Percentiles rank a stretch among this genome's conserved stretches.
These are phyloP conservation scores for Botryotinia convoluta DNA, from an alignment of 2,329 filamentous ascomycete species.

Conservation along the genomic window DNA sequence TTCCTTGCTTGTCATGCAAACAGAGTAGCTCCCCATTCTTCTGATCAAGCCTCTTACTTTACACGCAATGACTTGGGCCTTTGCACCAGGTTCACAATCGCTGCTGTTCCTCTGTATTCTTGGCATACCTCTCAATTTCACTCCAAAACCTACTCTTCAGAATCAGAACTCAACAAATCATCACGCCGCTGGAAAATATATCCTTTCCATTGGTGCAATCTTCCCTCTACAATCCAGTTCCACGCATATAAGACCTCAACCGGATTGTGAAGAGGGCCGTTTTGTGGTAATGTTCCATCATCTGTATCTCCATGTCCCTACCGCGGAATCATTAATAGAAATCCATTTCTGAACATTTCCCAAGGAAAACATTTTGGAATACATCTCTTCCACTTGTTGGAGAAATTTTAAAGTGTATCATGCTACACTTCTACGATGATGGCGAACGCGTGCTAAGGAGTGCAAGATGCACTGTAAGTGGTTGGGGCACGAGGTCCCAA, in stretches of 20 bases:
- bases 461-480: slow-evolving; percentile 35
- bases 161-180: neutral
- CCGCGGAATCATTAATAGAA: neutral
- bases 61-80: no score
- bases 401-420: neutral
- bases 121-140: neutral
- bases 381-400: slow-evolving; percentile 12
- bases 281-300: neutral
- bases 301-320: neutral
- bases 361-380: slow-evolving; percentile 35
- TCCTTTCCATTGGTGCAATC: neutral
- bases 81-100: no score
- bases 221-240: neutral
- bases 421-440: no score
- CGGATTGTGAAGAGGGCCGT: neutral
- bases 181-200: neutral
- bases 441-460: slow-evolving; percentile 48
- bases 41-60: no score
- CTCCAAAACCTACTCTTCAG: neutral
- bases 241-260: neutral
- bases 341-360: neutral
- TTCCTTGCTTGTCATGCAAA: neutral
- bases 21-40: no score
- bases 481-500: slow-evolving; percentile 35
- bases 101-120: neutral